phyloP scores from a whole-genome alignment of 768 basidiomycete genomes.

The Panellus pusillus region DNA sequence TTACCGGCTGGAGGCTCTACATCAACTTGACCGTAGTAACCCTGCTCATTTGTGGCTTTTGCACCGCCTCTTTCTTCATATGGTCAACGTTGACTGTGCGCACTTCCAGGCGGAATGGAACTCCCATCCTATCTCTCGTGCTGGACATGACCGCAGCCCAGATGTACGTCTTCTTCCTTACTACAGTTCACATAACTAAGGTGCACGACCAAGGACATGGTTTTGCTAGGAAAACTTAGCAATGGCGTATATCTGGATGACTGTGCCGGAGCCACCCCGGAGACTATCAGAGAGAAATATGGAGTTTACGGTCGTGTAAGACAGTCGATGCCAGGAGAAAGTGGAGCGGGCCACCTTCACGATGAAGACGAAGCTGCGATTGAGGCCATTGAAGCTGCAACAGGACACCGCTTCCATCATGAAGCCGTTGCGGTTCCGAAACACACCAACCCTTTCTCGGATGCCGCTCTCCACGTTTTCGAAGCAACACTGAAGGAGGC shows the following conservation, averaged over 20 bases:
- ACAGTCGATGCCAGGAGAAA: background rate
- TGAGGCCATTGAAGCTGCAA: background rate
- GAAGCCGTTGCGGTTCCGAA: background rate
- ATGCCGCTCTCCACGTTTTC: background rate
- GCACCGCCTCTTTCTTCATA: constrained; percentile 3
- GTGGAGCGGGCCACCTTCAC: background rate
- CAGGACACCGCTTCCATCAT: background rate
- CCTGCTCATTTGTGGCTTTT: constrained; percentile 9
- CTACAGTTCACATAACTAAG: too few species aligned
- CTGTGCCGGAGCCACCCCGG: constrained; percentile 5
- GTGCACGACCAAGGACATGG: constrained; percentile 11
- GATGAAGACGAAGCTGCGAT: background rate
- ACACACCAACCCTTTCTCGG: background rate
- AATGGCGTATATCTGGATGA: constrained; percentile 11
- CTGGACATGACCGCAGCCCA: constrained; percentile 16
- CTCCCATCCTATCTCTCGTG: constrained; percentile 25
- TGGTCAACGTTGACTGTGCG: constrained; percentile 7
- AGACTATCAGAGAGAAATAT: background rate
- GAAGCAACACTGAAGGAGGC: background rate
- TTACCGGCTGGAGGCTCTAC: constrained; percentile 6
- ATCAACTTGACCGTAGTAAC: constrained; percentile 1
- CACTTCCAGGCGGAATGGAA: constrained; percentile 20
- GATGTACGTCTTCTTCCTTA: background rate
- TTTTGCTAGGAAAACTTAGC: background rate
- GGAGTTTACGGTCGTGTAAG: constrained; percentile 21